Evolutionary conservation across 1,284 basidiomycete genomes (phyloP), one percentile per base, ranked within the genome.

Genomic region (Caloboletus inedulis): DNA sequence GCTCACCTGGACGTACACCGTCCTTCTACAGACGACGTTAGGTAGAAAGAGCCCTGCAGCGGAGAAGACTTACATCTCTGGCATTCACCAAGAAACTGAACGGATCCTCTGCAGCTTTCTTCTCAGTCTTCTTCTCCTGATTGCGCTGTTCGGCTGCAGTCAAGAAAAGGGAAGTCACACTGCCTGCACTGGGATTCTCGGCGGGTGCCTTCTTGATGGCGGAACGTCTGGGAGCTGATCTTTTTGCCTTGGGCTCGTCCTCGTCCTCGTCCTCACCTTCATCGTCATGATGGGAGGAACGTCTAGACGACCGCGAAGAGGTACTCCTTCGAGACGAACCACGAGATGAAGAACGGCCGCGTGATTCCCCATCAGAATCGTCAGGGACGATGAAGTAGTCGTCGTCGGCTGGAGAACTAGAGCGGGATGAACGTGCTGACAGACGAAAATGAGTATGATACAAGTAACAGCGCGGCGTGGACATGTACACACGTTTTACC

Each of bases 101-200:
- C 3, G 91, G 84, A 57, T 86, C 81, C 55, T 98, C 94, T 8
- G 80, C 73, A 2, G 85, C 78, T 62, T 91, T 87, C 75, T 94
- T 94, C 58, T 89, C 87, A 21, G 82, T 81, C 69, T 94, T 94
- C 62, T 85, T 88, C 30, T 82, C 79, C 59, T 87, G 80, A 50
- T 83, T 80, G 7, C 89, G 81, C 58, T 82, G 82, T 69, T 98
- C 94, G 0, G 95, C 94, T 10, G 87, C 86, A 16, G 95, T 97
- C 57, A 95, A 76, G 69, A 96, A 89, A 8, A 77, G 63, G 35
- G 68, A 70, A 10, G 63, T 64, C 2, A 64, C 69, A 19, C 64
- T 69, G 8, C 42, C 33, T 0, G 55, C 31, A 44, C 51, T 51
- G 6, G 56, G 7, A 37, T 62, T 60, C 58, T 61, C 64, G 53